Evolutionary conservation across 176 grass and related monocot genomes (phyloP).

Genomic region (Miscanthus lutarioriparius): DNA sequence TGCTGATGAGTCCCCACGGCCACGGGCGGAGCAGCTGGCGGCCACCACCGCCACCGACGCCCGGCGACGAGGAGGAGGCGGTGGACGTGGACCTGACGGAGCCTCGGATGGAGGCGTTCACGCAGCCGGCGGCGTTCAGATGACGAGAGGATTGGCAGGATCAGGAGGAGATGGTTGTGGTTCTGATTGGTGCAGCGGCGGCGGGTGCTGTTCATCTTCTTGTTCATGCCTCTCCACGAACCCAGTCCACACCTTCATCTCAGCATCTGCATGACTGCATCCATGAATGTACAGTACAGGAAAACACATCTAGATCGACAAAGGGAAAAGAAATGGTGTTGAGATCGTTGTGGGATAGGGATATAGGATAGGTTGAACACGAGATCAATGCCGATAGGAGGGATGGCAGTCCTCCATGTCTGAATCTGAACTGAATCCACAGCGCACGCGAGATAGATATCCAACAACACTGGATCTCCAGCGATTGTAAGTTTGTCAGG

Average conservation of each 20-base stretch:
- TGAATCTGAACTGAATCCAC: no score
- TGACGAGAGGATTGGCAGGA: not conserved
- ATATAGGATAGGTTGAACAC: not conserved
- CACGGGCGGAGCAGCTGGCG: constrained; percentile 33
- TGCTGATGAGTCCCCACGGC: constrained; percentile 41
- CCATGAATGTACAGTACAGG: constrained; percentile 27
- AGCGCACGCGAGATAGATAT: no score
- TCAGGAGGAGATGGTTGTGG: not conserved
- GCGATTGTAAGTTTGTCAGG: no score
- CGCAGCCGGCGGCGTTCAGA: constrained; percentile 42
- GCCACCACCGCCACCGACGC: constrained; percentile 2
- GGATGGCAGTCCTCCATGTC: no score
- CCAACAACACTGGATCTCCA: no score
- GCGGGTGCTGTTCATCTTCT: not conserved
- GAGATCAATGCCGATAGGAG: not conserved
- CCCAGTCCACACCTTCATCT: not conserved
- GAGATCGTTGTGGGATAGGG: not conserved
- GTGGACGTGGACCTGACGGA: constrained; percentile 93
- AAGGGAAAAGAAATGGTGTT: not conserved
- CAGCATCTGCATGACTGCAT: not conserved
- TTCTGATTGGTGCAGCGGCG: not conserved
- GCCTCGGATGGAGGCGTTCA: constrained; percentile 79
- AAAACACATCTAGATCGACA: not conserved
- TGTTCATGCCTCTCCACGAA: not conserved
- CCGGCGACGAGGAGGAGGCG: constrained; percentile 47